These are phyloP conservation scores for Metschnikowia similis DNA, from an alignment of 805 yeast genomes.

Conservation along the genomic window DNA sequence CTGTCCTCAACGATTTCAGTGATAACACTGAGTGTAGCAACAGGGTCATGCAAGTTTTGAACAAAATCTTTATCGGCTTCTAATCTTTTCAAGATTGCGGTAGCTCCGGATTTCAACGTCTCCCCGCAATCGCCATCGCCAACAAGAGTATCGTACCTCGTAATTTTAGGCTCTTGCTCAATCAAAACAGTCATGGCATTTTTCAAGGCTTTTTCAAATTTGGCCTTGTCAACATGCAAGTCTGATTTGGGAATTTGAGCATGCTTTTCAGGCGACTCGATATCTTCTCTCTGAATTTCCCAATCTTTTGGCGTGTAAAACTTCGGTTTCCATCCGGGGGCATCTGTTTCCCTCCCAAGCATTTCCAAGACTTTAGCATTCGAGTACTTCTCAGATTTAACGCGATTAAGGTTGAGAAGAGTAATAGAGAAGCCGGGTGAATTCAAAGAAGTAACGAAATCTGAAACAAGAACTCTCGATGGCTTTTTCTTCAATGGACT, in stretches of 20 bases:
- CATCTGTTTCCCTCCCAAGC: conserved; percentile 69
- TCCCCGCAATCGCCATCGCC: conserved; percentile 99
- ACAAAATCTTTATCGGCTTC: conserved; percentile 28
- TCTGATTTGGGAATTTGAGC: conserved; percentile 22
- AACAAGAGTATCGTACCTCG: conserved; percentile 79
- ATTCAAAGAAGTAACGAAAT: conserved; percentile 83
- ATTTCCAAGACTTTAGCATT: conserved; percentile 38
- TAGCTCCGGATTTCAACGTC: conserved; percentile 78
- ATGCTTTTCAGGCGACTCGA: conserved; percentile 26
- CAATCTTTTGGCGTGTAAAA: conserved; percentile 28
- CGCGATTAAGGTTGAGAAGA: conserved; percentile 60
- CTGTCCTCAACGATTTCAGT: conserved; percentile 81
- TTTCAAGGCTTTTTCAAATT: conserved; percentile 49
- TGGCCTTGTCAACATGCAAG: conserved; percentile 30
- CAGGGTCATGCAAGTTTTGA: conserved; percentile 41
- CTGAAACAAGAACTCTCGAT: conserved; percentile 64
- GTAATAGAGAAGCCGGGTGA: conserved; percentile 92
- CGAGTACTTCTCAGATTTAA: conserved; percentile 12
- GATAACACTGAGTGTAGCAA: conserved; percentile 58
- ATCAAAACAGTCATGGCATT: conserved; percentile 34
- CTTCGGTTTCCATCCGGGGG: conserved; percentile 75
- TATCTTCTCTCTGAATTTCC: conserved; percentile 21
- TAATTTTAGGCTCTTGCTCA: conserved; percentile 67
- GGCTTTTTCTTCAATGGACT: conserved; percentile 59
- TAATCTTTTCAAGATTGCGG: conserved; percentile 58